Evolutionary conservation across 768 basidiomycete species (phyloP).

Genomic region (Leccinum aurantiacum): DNA sequence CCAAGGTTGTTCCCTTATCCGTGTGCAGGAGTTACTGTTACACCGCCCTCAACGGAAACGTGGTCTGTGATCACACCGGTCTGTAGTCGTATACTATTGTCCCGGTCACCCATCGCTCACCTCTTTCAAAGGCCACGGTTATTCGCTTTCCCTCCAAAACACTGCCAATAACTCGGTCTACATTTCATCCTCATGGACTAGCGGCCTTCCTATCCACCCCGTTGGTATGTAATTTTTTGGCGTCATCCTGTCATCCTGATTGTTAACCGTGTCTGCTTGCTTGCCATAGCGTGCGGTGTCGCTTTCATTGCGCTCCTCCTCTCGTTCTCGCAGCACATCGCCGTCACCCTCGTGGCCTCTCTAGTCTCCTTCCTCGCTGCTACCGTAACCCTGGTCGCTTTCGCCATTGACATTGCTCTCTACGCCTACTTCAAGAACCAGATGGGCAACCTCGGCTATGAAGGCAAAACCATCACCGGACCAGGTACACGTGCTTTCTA

Average conservation of each 20-base stretch:
- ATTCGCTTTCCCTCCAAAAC: slow-evolving; percentile 41
- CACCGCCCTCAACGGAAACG: slow-evolving; percentile 41
- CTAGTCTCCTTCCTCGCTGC: slow-evolving; percentile 67
- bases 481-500: slow-evolving; percentile 49
- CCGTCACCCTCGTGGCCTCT: slow-evolving; percentile 43
- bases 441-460: slow-evolving; percentile 46
- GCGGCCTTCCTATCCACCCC: slow-evolving; percentile 72
- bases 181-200: slow-evolving; percentile 64
- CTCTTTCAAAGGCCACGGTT: slow-evolving; percentile 49
- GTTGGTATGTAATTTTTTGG: slow-evolving; percentile 50
- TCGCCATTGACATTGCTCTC: slow-evolving; percentile 76
- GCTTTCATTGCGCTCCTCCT: slow-evolving; percentile 64
- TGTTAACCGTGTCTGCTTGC: slow-evolving; percentile 7
- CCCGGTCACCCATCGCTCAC: not conserved
- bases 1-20: slow-evolving; percentile 5
- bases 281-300: slow-evolving; percentile 44
- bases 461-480: slow-evolving; percentile 52
- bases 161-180: slow-evolving; percentile 29
- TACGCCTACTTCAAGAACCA: slow-evolving; percentile 60
- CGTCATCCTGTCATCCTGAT: not conserved
- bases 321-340: slow-evolving; percentile 58
- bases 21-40: slow-evolving; percentile 59
- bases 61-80: slow-evolving; percentile 49
- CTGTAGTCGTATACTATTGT: slow-evolving; percentile 3
- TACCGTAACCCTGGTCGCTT: slow-evolving; percentile 65